phyloP scores from a whole-genome alignment of 2,329 filamentous ascomycete genomes.

The Trichoderma sp. region DNA sequence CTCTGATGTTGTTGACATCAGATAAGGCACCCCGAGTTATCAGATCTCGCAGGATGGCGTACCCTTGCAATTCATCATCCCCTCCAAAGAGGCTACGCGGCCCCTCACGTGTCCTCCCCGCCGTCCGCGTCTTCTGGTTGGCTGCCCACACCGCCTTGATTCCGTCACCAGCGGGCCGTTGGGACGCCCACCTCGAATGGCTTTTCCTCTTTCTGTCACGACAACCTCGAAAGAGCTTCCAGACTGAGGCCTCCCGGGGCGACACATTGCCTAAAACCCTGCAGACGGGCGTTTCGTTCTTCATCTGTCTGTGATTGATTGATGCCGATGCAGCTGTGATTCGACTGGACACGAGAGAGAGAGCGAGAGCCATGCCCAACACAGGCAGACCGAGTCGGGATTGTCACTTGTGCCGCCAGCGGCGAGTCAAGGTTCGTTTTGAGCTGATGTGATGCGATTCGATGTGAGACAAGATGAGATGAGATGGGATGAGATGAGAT shows the following conservation, averaged over 20 bases:
- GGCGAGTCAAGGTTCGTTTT: constrained; percentile 46
- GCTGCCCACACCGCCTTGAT: background rate
- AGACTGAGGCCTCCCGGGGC: constrained; percentile 20
- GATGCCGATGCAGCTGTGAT: background rate
- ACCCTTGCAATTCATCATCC: constrained; percentile 3
- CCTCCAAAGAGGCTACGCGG: background rate
- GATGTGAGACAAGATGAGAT: background rate
- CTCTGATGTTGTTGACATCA: no score
- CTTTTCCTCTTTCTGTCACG: constrained; percentile 20
- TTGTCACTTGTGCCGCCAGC: constrained; percentile 46
- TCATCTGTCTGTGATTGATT: background rate
- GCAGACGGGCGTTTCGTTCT: background rate
- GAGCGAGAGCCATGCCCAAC: constrained; percentile 42
- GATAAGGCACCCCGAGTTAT: no score
- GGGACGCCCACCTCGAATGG: constrained; percentile 20
- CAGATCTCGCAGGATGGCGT: constrained; percentile 6
- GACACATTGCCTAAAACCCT: constrained; percentile 17
- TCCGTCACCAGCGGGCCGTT: background rate
- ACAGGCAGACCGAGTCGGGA: constrained; percentile 46
- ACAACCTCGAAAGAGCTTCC: background rate
- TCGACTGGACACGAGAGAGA: background rate
- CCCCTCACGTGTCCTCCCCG: background rate
- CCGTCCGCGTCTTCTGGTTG: background rate
- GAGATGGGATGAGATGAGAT: no score
- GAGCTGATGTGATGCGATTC: background rate